A percentile compares a stretch with the other conserved stretches of the same genome.
Evolutionary conservation across 2,329 filamentous ascomycete genomes (phyloP).

Genomic region (Teratosphaeriaceae sp.): DNA sequence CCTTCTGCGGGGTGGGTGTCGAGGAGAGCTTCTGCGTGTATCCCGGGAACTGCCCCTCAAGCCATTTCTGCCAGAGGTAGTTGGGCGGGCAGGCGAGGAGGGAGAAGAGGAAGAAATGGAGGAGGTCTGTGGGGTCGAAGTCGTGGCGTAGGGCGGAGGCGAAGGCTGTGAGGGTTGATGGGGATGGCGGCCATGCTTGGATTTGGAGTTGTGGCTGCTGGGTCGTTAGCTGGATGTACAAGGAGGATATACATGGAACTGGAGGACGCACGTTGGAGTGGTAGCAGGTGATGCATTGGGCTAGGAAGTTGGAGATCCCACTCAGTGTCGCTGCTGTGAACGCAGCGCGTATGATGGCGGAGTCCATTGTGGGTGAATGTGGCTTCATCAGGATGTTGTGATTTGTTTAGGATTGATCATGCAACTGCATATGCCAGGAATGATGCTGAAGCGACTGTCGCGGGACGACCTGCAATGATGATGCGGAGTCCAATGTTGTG

Average conservation of each 20-base stretch:
- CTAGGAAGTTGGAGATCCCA: slow-evolving; percentile 64
- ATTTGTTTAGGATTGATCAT: no score
- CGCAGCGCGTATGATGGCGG: slow-evolving; percentile 54
- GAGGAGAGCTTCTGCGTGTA: slow-evolving; percentile 36
- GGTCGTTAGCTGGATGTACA: not conserved
- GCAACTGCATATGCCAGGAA: no score
- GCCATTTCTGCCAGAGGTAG: slow-evolving; percentile 74
- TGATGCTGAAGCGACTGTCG: no score
- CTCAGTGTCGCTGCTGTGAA: slow-evolving; percentile 60
- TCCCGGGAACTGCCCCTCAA: slow-evolving; percentile 70
- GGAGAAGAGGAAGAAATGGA: slow-evolving; percentile 72
- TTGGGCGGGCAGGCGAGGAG: slow-evolving; percentile 73
- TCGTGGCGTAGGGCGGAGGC: slow-evolving; percentile 14
- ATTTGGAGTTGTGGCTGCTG: not conserved
- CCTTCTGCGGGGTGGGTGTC: slow-evolving; percentile 2
- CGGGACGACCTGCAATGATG: no score
- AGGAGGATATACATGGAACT: no score
- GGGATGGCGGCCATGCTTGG: not conserved
- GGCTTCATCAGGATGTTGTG: no score
- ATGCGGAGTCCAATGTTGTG: no score
- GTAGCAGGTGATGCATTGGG: slow-evolving; percentile 62
- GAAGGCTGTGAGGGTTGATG: not conserved
- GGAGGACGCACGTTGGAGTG: slow-evolving; percentile 45
- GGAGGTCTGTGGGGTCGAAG: slow-evolving; percentile 60
- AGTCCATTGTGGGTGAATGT: no score